Conservation (phyloP, 2,329 filamentous ascomycete genomes). For the Chrysoporthe puriensis region DNA sequence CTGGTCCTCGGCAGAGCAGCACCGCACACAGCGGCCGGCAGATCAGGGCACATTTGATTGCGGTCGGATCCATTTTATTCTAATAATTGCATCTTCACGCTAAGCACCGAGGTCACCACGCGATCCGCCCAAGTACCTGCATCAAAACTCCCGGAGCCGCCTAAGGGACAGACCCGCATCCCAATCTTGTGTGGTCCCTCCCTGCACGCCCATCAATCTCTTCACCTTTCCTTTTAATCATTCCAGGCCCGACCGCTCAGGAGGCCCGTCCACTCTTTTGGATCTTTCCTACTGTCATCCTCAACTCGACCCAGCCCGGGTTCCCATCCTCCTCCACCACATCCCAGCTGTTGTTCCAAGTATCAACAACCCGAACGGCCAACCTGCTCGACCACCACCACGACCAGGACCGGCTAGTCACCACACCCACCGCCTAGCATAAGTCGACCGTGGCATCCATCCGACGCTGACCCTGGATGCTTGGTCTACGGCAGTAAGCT, state of each 20-base stretch:
- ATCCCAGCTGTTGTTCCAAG: constrained; percentile 20
- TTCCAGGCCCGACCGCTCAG: constrained; percentile 29
- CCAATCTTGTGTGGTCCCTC: constrained; percentile 32
- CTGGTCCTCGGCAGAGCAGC: constrained; percentile 14
- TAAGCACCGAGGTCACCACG: constrained; percentile 29
- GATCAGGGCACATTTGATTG: constrained; percentile 31
- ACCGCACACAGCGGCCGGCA: constrained; percentile 14
- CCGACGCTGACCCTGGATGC: constrained; percentile 27
- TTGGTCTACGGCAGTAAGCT: constrained; percentile 27
- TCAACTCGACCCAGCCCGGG: constrained; percentile 25
- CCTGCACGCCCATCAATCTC: constrained; percentile 30
- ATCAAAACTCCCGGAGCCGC: constrained; percentile 30
- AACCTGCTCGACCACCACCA: background rate
- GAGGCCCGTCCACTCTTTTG: constrained; percentile 30
- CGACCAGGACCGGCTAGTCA: constrained; percentile 10
- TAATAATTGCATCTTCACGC: constrained; percentile 31
- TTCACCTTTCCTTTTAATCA: constrained; percentile 31
- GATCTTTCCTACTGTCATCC: constrained; percentile 28
- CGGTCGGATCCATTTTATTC: constrained; percentile 28
- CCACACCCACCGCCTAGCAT: constrained; percentile 14
- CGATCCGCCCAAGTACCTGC: constrained; percentile 28
- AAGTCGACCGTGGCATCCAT: constrained; percentile 18
- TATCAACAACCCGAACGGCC: constrained; percentile 14
- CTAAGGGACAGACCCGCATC: constrained; percentile 30
- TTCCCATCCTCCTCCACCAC: constrained; percentile 21